These are phyloP conservation scores for Pichia ethanolica DNA, from an alignment of 805 yeast species.

Conservation along the genomic window DNA sequence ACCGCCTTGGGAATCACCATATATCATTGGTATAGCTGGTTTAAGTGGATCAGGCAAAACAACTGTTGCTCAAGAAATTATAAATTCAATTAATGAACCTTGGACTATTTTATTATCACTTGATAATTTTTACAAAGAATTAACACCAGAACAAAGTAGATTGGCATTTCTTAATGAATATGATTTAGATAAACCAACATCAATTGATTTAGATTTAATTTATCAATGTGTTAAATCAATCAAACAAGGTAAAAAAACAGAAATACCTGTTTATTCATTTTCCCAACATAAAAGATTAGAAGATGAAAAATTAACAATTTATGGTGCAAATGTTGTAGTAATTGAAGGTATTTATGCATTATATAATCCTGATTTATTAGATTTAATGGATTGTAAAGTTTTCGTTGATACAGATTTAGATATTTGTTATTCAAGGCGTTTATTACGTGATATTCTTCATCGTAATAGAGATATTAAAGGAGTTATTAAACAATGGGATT, in stretches of 20 bases:
- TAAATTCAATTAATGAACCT: slow-evolving; percentile 73
- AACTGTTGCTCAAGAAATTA: slow-evolving; percentile 77
- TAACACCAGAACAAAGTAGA: slow-evolving; percentile 51
- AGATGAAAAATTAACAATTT: slow-evolving; percentile 61
- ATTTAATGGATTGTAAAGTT: slow-evolving; percentile 76
- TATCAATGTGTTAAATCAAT: slow-evolving; percentile 55
- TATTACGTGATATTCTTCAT: slow-evolving; percentile 77
- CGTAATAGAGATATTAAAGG: slow-evolving; percentile 83
- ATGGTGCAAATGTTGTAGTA: slow-evolving; percentile 90
- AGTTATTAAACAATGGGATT: slow-evolving; percentile 82
- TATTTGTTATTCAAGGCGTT: slow-evolving; percentile 81
- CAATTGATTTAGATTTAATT: slow-evolving; percentile 71
- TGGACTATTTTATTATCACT: slow-evolving; percentile 88
- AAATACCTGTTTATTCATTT: slow-evolving; percentile 68
- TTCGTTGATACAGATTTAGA: slow-evolving; percentile 94
- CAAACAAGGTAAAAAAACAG: slow-evolving; percentile 61
- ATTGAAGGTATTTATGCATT: slow-evolving; percentile 88
- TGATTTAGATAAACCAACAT: slow-evolving; percentile 85
- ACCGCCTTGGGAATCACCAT: slow-evolving; percentile 89
- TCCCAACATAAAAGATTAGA: slow-evolving; percentile 48
- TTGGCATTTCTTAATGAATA: slow-evolving; percentile 61
- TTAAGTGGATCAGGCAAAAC: slow-evolving; percentile 91
- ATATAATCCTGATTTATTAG: slow-evolving; percentile 59
- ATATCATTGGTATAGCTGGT: slow-evolving; percentile 83
- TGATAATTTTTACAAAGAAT: slow-evolving; percentile 85